Evolutionary conservation across 345 rosid genomes (phyloP), one percentile per base, ranked within the genome.

Genomic region (Viola odorata): DNA sequence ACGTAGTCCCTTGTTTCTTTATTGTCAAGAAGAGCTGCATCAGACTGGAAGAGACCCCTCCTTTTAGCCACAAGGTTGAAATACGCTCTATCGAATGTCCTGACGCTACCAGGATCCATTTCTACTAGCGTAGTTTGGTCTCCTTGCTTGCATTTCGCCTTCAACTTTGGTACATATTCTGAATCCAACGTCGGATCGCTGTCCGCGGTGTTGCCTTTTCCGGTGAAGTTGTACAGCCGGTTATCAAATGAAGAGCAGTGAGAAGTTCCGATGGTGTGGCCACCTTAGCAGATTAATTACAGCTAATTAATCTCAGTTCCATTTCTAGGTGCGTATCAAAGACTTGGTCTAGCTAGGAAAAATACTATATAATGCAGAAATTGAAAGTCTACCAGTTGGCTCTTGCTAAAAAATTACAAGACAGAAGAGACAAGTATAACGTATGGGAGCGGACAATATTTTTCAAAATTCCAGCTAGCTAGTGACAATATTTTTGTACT

Each of bases 71-170:
- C 83, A 11, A 76, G 75, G 3, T 50, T 71, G 66, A 11, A 85
- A 68, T 88, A 88, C 17, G 66, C 55, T 6, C 13, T 45, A 53
- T 88, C 96, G 40, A 88, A 86, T 15, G 86, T 82, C 78, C 41
- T 78, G 50, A 69, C 72, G 41, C 91, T 84, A 17, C 90, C 89
- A 0, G 91, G 96, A 58, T 85, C 89, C 91, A 88, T 84, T 58
- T 85, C 89, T 6, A 76, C 81, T 3, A 81, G 67, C 13, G 90
- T 76, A 0, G 56, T 84, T 7, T 41, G 63, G 58, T 85, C 91
- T 3, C 69, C 70, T 0, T 65, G 84, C 59, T 69, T 73, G 75
- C 92, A 84, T 67, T 45, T 84, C 5, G 1, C 6, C 66, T 69
- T 75, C 53, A 86, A 68, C 13, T 4, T 60, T 3, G 45, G 47